Conservation (phyloP, 1,284 basidiomycete species). For the Peniophora sp. region DNA sequence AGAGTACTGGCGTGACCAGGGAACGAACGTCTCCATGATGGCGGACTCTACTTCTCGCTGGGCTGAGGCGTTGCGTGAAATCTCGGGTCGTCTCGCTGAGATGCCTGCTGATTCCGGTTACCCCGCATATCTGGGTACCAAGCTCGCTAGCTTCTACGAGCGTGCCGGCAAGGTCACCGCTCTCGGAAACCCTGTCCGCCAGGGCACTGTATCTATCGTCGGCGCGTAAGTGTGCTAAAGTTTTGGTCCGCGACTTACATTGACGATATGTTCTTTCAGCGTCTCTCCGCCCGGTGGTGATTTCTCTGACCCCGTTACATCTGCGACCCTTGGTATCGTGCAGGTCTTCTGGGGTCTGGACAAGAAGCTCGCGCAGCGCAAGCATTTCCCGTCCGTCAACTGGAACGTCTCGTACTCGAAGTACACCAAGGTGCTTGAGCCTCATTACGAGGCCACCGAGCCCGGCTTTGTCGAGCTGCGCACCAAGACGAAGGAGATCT, state of each 20-base stretch:
- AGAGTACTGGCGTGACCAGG: conserved; percentile 99
- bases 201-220: conserved; percentile 96
- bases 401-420: conserved; percentile 99
- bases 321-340: conserved; percentile 95
- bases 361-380: conserved; percentile 95
- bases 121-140: conserved; percentile 94
- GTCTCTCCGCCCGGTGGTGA: conserved; percentile 99
- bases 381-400: conserved; percentile 98
- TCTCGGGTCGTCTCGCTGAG: conserved; percentile 97
- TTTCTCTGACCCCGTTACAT: conserved; percentile 98
- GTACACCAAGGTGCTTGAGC: conserved; percentile 92
- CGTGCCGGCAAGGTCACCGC: conserved; percentile 96
- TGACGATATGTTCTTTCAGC: conserved; percentile 27
- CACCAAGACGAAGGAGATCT: conserved; percentile 88
- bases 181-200: conserved; percentile 82
- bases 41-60: conserved; percentile 99
- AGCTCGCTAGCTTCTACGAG: conserved; percentile 97
- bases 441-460: conserved; percentile 86
- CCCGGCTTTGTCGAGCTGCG: conserved; percentile 93
- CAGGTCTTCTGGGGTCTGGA: conserved; percentile 98
- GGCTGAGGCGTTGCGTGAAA: conserved; percentile 99
- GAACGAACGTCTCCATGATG: conserved; percentile 99
- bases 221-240: conserved; percentile 85
- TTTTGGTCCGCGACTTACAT: background rate
- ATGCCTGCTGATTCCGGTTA: conserved; percentile 99